phyloP scores from a whole-genome alignment of 805 yeast species.

The Candida sakaeoensis region DNA sequence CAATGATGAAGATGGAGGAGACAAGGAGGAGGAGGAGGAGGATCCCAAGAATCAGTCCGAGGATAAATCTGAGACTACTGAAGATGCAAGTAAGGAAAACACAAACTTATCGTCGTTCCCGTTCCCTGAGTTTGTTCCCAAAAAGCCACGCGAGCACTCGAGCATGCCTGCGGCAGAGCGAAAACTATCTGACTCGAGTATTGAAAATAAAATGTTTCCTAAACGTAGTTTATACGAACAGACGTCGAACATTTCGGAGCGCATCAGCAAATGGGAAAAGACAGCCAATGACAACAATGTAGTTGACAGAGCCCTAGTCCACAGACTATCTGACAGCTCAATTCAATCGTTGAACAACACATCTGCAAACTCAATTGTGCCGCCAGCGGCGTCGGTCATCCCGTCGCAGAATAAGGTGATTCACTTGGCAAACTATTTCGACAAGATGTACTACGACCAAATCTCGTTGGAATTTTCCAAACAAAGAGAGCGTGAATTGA shows the following conservation, averaged over 20 bases:
- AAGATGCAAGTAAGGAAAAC: background rate
- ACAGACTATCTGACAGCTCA: conserved; percentile 16
- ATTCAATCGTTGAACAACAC: conserved; percentile 2
- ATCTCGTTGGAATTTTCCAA: conserved; percentile 80
- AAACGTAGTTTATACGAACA: conserved; percentile 15
- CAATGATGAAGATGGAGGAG: conserved; percentile 8
- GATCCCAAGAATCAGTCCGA: background rate
- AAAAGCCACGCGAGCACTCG: background rate
- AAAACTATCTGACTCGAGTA: conserved; percentile 16
- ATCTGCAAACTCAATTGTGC: background rate
- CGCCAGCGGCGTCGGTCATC: conserved; percentile 1
- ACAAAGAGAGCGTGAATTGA: conserved; percentile 77
- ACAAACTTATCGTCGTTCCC: conserved; percentile 2
- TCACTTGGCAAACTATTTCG: conserved; percentile 63
- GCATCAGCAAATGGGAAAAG: conserved; percentile 14
- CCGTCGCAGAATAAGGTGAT: conserved; percentile 42
- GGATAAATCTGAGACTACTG: background rate
- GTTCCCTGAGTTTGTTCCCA: conserved; percentile 4
- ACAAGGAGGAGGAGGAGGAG: background rate
- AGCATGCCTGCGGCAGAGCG: background rate
- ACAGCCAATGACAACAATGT: conserved; percentile 2
- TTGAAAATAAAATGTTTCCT: conserved; percentile 13
- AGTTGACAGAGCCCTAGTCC: conserved; percentile 5
- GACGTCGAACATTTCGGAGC: conserved; percentile 15
- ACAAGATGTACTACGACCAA: conserved; percentile 74